A percentile compares a stretch with the other conserved stretches of the same genome.
Evolutionary conservation across 2,329 filamentous ascomycete species (phyloP).

Genomic region (Biscogniauxia mediterranea): DNA sequence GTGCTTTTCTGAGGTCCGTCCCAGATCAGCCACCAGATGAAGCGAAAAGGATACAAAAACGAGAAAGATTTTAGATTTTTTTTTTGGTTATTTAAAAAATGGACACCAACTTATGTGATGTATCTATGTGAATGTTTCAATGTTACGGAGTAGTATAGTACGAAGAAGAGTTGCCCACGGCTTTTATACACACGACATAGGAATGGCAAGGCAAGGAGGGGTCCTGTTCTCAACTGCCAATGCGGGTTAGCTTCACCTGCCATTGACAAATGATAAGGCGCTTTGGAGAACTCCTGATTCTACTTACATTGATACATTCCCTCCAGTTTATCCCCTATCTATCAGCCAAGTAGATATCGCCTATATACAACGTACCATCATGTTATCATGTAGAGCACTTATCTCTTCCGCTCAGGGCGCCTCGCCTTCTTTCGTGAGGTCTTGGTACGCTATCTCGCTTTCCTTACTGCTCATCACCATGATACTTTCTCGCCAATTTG

Average conservation of each 20-base stretch:
- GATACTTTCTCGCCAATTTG: constrained; percentile 8
- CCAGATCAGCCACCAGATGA: too few relatives aligned
- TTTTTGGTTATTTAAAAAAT: too few relatives aligned
- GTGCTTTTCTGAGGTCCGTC: too few relatives aligned
- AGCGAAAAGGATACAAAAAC: too few relatives aligned
- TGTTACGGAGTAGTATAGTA: too few relatives aligned
- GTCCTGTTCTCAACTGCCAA: neutral
- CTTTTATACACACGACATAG: too few relatives aligned
- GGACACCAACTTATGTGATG: too few relatives aligned
- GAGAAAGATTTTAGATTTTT: too few relatives aligned
- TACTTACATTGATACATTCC: neutral
- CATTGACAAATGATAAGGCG: neutral
- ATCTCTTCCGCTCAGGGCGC: neutral
- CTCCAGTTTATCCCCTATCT: neutral
- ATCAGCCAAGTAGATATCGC: neutral
- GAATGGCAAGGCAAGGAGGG: neutral
- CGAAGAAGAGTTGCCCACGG: too few relatives aligned
- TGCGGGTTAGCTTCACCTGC: neutral
- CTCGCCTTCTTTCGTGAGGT: constrained; percentile 1
- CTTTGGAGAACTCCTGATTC: neutral
- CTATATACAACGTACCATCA: neutral
- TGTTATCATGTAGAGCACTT: constrained; percentile 10
- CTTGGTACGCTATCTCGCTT: constrained; percentile 10
- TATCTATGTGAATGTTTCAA: too few relatives aligned
- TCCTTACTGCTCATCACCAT: constrained; percentile 15